Evolutionary conservation across 352 stramenopile genomes (phyloP).

Genomic region (Pythium chondricola): DNA sequence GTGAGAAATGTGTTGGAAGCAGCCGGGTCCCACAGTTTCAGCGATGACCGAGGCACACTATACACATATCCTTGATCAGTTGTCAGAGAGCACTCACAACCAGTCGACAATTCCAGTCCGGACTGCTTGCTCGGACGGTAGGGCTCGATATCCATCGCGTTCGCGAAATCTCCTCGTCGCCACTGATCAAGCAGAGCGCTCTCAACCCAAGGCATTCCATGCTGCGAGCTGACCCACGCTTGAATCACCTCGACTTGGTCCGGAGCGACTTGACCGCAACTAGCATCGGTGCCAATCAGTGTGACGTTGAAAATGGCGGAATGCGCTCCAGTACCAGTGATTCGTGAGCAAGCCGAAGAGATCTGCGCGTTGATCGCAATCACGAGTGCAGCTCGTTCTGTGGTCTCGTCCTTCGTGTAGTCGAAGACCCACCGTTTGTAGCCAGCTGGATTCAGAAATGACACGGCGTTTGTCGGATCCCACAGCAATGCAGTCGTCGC

Average conservation of each 20-base stretch:
- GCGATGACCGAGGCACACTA: conserved; percentile 32
- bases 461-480: conserved; percentile 29
- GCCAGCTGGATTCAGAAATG: conserved; percentile 37
- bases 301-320: conserved; percentile 53
- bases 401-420: conserved; percentile 4
- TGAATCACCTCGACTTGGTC: conserved; percentile 32
- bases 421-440: conserved; percentile 46
- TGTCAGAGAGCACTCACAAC: conserved; percentile 34
- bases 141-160: conserved; percentile 47
- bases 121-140: conserved; percentile 40
- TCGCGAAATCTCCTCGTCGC: conserved; percentile 33
- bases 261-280: conserved; percentile 23
- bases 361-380: conserved; percentile 34
- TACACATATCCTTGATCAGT: conserved; percentile 31
- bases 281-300: conserved; percentile 14
- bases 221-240: conserved; percentile 27
- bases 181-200: conserved; percentile 57
- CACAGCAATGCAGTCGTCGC: conserved; percentile 34
- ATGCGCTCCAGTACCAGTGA: conserved; percentile 24
- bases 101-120: conserved; percentile 42
- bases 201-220: conserved; percentile 25
- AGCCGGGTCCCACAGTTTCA: conserved; percentile 36
- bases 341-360: conserved; percentile 7
- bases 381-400: conserved; percentile 7
- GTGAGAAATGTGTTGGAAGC: conserved; percentile 32